Percentiles rank a stretch among this genome's conserved stretches.
Evolutionary conservation across 352 stramenopile genomes (phyloP).

Genomic region (Globisporangium irregulare): DNA sequence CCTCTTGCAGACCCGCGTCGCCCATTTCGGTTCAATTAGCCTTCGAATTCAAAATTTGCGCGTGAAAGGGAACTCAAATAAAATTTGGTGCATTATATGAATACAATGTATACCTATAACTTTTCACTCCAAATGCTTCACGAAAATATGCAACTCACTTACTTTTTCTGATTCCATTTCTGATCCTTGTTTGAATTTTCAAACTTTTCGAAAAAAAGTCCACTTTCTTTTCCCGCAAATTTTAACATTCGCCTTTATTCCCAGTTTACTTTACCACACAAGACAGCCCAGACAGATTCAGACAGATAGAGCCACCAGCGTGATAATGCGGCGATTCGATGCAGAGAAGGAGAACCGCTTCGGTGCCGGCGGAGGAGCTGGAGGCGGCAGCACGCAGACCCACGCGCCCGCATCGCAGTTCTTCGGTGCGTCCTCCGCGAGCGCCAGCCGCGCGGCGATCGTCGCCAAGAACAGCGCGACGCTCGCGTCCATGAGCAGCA

Average conservation of each 20-base stretch:
- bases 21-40: neutral
- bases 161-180: no score
- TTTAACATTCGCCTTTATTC: neutral
- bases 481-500: conserved; percentile 12
- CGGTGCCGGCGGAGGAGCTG: conserved; percentile 4
- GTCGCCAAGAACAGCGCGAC: conserved; percentile 14
- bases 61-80: no score
- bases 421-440: conserved; percentile 19
- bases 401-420: conserved; percentile 20
- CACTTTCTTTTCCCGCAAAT: neutral
- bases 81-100: no score
- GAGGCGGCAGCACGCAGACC: neutral
- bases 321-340: conserved; percentile 56
- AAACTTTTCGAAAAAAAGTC: conserved; percentile 10
- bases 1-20: neutral
- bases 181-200: conserved; percentile 30
- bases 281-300: neutral
- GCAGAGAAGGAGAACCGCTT: conserved; percentile 67
- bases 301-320: neutral
- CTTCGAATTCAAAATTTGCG: no score
- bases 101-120: no score
- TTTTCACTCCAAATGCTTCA: no score
- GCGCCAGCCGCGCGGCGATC: conserved; percentile 21
- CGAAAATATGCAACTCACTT: no score
- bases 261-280: neutral